These are phyloP conservation scores for Senecio squalidus DNA, from an alignment of 140 eudicot species.

Conservation along the genomic window DNA sequence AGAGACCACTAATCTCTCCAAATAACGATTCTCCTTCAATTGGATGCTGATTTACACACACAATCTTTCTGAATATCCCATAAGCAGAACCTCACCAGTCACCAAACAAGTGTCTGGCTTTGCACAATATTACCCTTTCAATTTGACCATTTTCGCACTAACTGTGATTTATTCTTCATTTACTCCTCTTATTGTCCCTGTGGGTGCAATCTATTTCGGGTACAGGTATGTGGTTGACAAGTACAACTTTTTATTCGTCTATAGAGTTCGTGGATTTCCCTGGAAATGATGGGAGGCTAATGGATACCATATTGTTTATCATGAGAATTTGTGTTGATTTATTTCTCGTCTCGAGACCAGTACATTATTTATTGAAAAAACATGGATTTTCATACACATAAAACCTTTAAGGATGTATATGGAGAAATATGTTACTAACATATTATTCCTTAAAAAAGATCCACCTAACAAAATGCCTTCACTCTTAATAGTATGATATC, in stretches of 20 bases:
- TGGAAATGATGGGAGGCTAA: constrained; percentile 92
- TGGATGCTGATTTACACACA: constrained; percentile 34
- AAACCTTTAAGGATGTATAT: no score
- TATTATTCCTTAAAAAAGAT: no score
- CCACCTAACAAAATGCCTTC: no score
- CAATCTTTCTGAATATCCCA: constrained; percentile 83
- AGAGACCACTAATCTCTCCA: constrained; percentile 52
- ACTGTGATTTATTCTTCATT: constrained; percentile 90
- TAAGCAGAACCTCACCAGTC: constrained; percentile 88
- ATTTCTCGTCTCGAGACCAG: constrained; percentile 66
- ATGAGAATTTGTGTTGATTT: constrained; percentile 94
- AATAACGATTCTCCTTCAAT: constrained; percentile 9
- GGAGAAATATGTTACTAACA: no score
- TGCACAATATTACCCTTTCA: constrained; percentile 95
- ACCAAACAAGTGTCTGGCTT: constrained; percentile 91
- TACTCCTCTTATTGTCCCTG: constrained; percentile 93
- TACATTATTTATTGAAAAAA: no score
- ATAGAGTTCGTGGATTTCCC: constrained; percentile 98
- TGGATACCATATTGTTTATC: constrained; percentile 79
- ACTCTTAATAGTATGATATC: no score
- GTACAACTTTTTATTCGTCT: constrained; percentile 90
- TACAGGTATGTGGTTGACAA: constrained; percentile 92
- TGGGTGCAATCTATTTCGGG: constrained; percentile 89
- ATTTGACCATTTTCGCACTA: constrained; percentile 85
- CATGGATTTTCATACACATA: no score